Evolutionary conservation across 2,329 filamentous ascomycete species (phyloP).

Genomic region (Cercospora sp.): DNA sequence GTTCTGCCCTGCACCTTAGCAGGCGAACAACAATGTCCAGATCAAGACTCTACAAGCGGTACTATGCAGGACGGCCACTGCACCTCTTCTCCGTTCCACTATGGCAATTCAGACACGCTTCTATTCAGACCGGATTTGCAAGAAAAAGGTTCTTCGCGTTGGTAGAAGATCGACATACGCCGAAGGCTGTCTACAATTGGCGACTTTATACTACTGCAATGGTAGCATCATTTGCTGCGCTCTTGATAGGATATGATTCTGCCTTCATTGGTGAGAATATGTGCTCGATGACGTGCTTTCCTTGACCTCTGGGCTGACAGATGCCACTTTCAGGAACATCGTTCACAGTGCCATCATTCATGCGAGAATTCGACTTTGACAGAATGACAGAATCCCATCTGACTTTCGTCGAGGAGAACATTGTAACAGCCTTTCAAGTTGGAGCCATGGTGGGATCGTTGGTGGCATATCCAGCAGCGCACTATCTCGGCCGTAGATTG

Average conservation of each 20-base stretch:
- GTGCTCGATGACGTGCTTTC: background rate
- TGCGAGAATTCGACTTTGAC: background rate
- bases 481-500: background rate
- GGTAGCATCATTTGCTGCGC: background rate
- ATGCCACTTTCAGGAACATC: background rate
- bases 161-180: background rate
- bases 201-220: background rate
- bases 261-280: background rate
- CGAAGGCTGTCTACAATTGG: background rate
- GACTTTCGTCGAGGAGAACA: background rate
- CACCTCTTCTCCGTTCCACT: background rate
- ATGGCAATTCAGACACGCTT: background rate
- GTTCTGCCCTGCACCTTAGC: background rate
- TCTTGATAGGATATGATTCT: background rate
- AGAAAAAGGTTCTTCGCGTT: background rate
- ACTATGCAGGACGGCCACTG: background rate
- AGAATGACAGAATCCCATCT: background rate
- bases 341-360: background rate
- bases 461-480: background rate
- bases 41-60: background rate
- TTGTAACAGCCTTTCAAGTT: background rate
- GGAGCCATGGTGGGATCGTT: background rate
- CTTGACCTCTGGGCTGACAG: background rate
- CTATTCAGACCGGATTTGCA: background rate
- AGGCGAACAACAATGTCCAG: background rate